Conservation (phyloP, 1,139 yeast genomes). For the Kodamaea ohmeri region DNA sequence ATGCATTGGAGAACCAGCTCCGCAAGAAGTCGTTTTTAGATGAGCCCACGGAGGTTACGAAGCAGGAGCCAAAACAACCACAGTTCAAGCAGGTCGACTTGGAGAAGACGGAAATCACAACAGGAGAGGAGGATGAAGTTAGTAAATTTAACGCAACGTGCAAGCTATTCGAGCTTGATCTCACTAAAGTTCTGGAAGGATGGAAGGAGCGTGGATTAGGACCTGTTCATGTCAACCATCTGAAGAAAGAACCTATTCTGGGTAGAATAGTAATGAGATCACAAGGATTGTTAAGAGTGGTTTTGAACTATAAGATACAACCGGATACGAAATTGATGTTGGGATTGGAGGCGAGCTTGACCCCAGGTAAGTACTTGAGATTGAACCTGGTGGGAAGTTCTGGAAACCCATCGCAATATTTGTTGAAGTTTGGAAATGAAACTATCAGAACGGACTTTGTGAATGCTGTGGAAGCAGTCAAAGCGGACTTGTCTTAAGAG, state of each 20-base stretch:
- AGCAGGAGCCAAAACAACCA: conserved; percentile 18
- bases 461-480: conserved; percentile 47
- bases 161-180: conserved; percentile 72
- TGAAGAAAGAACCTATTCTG: conserved; percentile 29
- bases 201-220: conserved; percentile 98
- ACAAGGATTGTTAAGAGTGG: conserved; percentile 78
- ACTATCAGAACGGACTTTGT: conserved; percentile 59
- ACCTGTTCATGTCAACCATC: conserved; percentile 70
- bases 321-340: conserved; percentile 56
- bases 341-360: conserved; percentile 84
- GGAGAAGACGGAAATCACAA: conserved; percentile 53
- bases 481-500: conserved; percentile 14
- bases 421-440: conserved; percentile 66
- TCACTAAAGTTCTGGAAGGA: conserved; percentile 63
- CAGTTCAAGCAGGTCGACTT: conserved; percentile 52
- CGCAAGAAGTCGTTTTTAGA: conserved; percentile 58
- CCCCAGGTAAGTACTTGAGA: conserved; percentile 77
- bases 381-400: conserved; percentile 50
- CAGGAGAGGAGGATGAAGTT: conserved; percentile 89
- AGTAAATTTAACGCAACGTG: conserved; percentile 70
- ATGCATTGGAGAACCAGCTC: conserved; percentile 52
- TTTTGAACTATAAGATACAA: conserved; percentile 70
- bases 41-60: conserved; percentile 15
- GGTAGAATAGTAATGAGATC: conserved; percentile 84
- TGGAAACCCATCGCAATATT: conserved; percentile 75